phyloP scores from a whole-genome alignment of 192 early-diverging fungal species.

The Coemansia guatemalensis region DNA sequence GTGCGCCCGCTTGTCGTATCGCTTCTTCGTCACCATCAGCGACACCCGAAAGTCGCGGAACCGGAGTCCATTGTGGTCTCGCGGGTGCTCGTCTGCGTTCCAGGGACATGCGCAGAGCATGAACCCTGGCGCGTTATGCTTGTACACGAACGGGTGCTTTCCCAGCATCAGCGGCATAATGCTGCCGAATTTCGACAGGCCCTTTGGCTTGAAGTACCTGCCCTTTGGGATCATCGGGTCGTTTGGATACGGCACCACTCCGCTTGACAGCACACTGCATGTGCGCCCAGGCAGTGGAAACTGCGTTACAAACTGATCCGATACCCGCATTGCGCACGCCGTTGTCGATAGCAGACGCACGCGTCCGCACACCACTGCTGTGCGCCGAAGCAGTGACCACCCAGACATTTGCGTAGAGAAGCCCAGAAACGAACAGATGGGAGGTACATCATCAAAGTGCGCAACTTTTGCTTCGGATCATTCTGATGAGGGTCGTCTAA shows the following conservation, averaged over 20 bases:
- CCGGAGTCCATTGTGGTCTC: slow-evolving; percentile 45
- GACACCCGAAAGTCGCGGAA: slow-evolving; percentile 47
- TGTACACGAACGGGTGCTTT: background rate
- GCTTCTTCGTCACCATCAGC: slow-evolving; percentile 34
- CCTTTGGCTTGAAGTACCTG: slow-evolving; percentile 48
- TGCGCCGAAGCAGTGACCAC: no score
- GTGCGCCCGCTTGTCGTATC: slow-evolving; percentile 33
- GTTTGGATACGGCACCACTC: slow-evolving; percentile 35
- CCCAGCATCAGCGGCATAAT: slow-evolving; percentile 13
- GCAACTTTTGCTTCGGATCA: no score
- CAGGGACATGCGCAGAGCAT: slow-evolving; percentile 32
- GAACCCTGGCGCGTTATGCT: slow-evolving; percentile 7
- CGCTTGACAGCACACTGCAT: slow-evolving; percentile 29
- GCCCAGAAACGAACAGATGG: no score
- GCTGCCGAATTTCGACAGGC: slow-evolving; percentile 8
- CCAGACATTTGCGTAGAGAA: no score
- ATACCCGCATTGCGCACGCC: slow-evolving; percentile 1
- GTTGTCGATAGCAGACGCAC: slow-evolving; percentile 20
- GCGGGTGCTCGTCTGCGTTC: slow-evolving; percentile 37
- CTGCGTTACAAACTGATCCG: slow-evolving; percentile 40
- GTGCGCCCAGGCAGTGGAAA: slow-evolving; percentile 39
- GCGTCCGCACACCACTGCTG: background rate
- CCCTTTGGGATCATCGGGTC: slow-evolving; percentile 44
- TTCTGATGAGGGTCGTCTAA: no score
- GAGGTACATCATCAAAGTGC: no score